Evolutionary conservation across 129 eudicot species (phyloP).

Genomic region (Erigeron canadensis): DNA sequence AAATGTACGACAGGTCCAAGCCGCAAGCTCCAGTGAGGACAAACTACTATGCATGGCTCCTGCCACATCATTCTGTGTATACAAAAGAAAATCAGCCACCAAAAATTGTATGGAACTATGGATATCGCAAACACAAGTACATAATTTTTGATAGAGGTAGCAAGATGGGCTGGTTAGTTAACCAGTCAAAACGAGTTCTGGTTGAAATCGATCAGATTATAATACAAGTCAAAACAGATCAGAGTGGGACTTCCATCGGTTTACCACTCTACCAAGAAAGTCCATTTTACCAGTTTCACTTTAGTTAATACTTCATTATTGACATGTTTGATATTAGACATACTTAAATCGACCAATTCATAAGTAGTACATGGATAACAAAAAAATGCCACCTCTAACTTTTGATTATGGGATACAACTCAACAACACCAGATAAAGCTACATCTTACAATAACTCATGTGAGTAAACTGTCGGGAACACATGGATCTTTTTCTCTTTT

Average conservation of each 20-base stretch:
- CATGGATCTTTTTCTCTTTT: constrained; percentile 62
- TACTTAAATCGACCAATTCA: background rate
- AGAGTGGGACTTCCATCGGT: no score
- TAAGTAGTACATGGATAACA: background rate
- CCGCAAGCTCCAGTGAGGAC: constrained; percentile 96
- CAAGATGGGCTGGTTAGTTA: background rate
- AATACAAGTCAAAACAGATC: background rate
- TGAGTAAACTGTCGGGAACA: constrained; percentile 64
- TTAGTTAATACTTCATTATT: background rate
- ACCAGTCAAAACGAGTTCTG: background rate
- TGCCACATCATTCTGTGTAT: constrained; percentile 69
- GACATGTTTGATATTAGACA: background rate
- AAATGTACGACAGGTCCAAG: constrained; percentile 88
- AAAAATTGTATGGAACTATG: background rate
- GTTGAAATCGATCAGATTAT: background rate
- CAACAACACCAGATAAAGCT: constrained; percentile 10
- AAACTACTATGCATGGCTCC: constrained; percentile 91
- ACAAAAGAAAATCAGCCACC: constrained; percentile 1
- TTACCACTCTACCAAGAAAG: background rate
- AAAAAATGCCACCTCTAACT: background rate
- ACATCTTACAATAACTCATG: constrained; percentile 62
- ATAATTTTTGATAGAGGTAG: background rate
- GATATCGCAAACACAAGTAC: background rate
- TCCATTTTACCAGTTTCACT: background rate
- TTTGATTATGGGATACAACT: constrained; percentile 9